These are phyloP conservation scores for Lipomyces kockii DNA, from an alignment of 805 yeast species.

Conservation along the genomic window DNA sequence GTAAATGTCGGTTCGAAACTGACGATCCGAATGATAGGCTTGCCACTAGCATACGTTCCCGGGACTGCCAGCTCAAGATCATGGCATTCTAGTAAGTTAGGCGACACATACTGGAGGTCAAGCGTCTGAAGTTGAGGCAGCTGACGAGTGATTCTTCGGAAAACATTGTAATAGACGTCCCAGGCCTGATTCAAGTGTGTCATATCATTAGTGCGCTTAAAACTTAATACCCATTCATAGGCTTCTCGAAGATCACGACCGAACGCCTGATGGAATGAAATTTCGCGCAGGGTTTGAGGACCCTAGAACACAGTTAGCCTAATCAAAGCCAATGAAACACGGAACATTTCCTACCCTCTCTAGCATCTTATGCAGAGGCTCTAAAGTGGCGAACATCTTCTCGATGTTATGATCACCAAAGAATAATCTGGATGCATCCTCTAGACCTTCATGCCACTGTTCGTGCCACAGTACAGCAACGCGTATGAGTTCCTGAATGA, in stretches of 20 bases:
- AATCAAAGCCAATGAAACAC: background rate
- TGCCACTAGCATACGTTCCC: constrained; percentile 88
- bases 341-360: constrained; percentile 53
- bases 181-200: constrained; percentile 94
- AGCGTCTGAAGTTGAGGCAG: constrained; percentile 83
- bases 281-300: constrained; percentile 90
- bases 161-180: constrained; percentile 94
- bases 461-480: constrained; percentile 98
- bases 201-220: constrained; percentile 80
- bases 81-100: constrained; percentile 75
- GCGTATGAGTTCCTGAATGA: constrained; percentile 89
- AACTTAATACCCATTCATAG: constrained; percentile 88
- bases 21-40: constrained; percentile 71
- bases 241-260: constrained; percentile 94
- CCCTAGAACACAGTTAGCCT: constrained; percentile 46
- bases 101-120: constrained; percentile 92
- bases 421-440: constrained; percentile 91
- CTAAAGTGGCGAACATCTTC: constrained; percentile 88
- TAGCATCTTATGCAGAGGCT: constrained; percentile 84
- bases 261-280: constrained; percentile 88
- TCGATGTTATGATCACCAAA: constrained; percentile 95
- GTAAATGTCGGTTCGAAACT: constrained; percentile 81
- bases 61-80: constrained; percentile 90
- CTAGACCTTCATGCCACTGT: constrained; percentile 96
- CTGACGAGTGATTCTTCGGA: constrained; percentile 87